These are phyloP conservation scores for Solanum peruvianum DNA, from an alignment of 257 asterid species.

Conservation along the genomic window DNA sequence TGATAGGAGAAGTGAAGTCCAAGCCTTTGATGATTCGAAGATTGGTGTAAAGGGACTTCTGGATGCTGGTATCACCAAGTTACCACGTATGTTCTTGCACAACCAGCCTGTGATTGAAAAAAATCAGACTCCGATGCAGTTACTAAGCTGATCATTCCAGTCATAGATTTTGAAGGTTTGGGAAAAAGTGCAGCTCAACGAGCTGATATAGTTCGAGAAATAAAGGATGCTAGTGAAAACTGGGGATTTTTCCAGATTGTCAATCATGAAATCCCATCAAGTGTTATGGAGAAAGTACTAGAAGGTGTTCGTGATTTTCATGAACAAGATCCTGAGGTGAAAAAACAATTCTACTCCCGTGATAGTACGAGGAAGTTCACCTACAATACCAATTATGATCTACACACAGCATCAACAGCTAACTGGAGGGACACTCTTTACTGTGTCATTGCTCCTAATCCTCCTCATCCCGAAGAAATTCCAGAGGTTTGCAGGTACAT, in stretches of 20 bases:
- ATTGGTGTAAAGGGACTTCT: constrained; percentile 11
- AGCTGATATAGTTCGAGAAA: background rate
- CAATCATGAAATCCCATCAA: constrained; percentile 1
- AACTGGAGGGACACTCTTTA: constrained; percentile 14
- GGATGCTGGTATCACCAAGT: constrained; percentile 1
- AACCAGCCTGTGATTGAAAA: background rate
- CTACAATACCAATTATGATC: constrained; percentile 12
- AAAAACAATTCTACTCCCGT: constrained; percentile 8
- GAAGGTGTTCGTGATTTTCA: constrained; percentile 8
- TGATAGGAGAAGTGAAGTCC: background rate
- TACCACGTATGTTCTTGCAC: background rate
- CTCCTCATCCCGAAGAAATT: constrained; percentile 8
- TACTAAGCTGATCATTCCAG: background rate
- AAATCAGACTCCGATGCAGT: background rate
- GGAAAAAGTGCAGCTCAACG: background rate
- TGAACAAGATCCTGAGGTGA: constrained; percentile 15
- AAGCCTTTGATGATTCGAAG: constrained; percentile 3
- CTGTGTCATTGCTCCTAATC: constrained; percentile 2
- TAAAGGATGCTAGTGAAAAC: background rate
- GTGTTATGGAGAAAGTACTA: constrained; percentile 4
- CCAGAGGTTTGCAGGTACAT: constrained; percentile 4
- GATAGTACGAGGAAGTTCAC: background rate
- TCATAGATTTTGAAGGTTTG: background rate
- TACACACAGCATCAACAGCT: background rate
- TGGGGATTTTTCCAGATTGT: constrained; percentile 9